Base-by-base conservation (phyloP, 2,329 filamentous ascomycete species). In the Xylariales sp. region DNA sequence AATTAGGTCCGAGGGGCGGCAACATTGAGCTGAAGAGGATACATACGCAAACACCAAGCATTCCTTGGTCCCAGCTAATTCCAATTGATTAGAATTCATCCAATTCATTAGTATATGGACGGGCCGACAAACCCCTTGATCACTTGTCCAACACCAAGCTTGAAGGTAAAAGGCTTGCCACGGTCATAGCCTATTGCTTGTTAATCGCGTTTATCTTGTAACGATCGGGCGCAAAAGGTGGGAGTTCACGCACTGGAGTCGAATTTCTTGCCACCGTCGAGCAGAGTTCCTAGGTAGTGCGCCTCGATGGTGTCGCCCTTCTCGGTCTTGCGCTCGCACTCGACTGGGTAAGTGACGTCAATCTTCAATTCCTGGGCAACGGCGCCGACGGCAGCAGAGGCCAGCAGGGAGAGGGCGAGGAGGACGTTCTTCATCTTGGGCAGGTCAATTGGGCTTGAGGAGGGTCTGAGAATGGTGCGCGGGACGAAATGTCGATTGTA, bases 1-100 rank as follows among this genome's bases (percentile, higher is more conserved):
- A n/a, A n/a, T n/a, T n/a, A n/a, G n/a, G n/a, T n/a, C n/a, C n/a
- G n/a, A n/a, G n/a, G n/a, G n/a, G n/a, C n/a, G n/a, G n/a, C n/a
- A n/a, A n/a, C n/a, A n/a, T n/a, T n/a, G n/a, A n/a, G n/a, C n/a
- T n/a, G n/a, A n/a, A n/a, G n/a, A n/a, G n/a, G n/a, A n/a, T n/a
- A n/a, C n/a, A n/a, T n/a, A n/a, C n/a, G n/a, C n/a, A n/a, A n/a
- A n/a, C n/a, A n/a, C n/a, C n/a, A n/a, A n/a, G n/a, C n/a, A n/a
- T n/a, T n/a, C n/a, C 91, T 59, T 94, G 66, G 54, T 97, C 91
- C 91, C 90, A 96, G 57, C 83, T 87, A 45, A n/a, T n/a, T n/a
- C n/a, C n/a, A n/a, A n/a, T n/a, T n/a, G n/a, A n/a, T n/a, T n/a
- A n/a, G n/a, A n/a, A n/a, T n/a, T n/a, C n/a, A n/a, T n/a, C n/a